Evolutionary conservation across 805 yeast species (phyloP), one percentile per base, ranked within the genome.

Genomic region (Wickerhamiella nectarea): DNA sequence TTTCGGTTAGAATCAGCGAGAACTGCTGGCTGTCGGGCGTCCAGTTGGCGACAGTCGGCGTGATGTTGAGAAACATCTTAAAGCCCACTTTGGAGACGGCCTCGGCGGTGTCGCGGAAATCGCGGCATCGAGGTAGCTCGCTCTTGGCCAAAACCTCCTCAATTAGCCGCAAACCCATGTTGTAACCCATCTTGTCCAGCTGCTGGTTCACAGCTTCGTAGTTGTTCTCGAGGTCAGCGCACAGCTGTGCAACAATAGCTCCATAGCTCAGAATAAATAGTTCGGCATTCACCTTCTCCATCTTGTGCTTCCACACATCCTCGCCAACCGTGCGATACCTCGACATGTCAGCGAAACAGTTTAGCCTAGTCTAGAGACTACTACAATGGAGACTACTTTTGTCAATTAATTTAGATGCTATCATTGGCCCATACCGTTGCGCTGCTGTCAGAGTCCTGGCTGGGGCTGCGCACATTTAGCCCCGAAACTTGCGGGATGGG

Each of bases 201-300:
- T 89, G 94, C 41, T 68, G 66, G 57, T 91, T 91, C 46, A 91
- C 95, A 54, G 78, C 78, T 6, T 56, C 58, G 59, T 84, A 87
- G 60, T 87, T 82, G 50, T 75, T 70, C 44, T 78, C 72, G 60
- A 73, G 78, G 56, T 91, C 97, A 46, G 78, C 75, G 58, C 95
- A 86, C 43, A 91, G 65, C 56, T 89, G 96, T 11, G 94, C 75
- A 38, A 91, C 97, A 38, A 91, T 75, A 2, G 95, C 78, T 8
- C 98, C 98, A 55, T 91, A 91, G 1, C 95, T 89, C 47, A 91
- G 66, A n/a, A 95, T 84, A 63, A 91, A 84, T 42, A 91, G 69
- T 62, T 91, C 98, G 2, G 94, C 79, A 59, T 87, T 91, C 80
- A 89, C 78, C 61, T 89, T 89, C 53, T 85, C 95, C 34, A 80